These are phyloP conservation scores for Trichophyton verrucosum DNA, from an alignment of 2,329 filamentous ascomycete species.

Conservation along the genomic window DNA sequence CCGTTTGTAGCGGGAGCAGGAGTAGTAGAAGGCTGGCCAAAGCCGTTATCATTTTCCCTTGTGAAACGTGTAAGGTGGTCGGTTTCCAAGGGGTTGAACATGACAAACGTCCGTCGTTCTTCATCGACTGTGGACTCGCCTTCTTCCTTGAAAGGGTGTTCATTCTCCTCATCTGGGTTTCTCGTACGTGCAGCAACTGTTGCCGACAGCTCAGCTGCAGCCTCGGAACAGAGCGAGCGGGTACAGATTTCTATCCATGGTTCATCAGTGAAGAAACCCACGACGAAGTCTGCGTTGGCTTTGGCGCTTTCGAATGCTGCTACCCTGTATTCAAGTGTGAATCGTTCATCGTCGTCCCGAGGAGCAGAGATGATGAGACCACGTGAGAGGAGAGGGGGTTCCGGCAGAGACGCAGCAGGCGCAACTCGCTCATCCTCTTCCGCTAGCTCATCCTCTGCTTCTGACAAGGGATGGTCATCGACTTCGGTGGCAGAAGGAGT, in stretches of 20 bases:
- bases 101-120: conserved; percentile 13
- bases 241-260: conserved; percentile 23
- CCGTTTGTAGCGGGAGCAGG: neutral
- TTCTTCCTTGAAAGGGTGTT: neutral
- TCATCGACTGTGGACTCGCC: neutral
- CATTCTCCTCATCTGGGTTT: conserved; percentile 11
- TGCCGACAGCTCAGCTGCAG: conserved; percentile 3
- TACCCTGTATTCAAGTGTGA: conserved; percentile 24
- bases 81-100: conserved; percentile 21
- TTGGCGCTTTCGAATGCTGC: conserved; percentile 27
- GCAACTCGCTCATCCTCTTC: conserved; percentile 6
- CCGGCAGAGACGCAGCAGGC: conserved; percentile 11
- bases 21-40: neutral
- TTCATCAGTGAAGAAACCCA: conserved; percentile 27
- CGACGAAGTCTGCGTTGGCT: conserved; percentile 30
- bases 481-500: conserved; percentile 8
- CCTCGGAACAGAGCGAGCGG: conserved; percentile 8
- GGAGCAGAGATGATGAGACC: conserved; percentile 28
- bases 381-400: conserved; percentile 26
- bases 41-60: neutral
- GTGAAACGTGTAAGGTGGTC: conserved; percentile 10
- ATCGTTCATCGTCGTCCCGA: conserved; percentile 20
- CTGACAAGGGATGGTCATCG: conserved; percentile 5
- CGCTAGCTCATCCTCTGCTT: conserved; percentile 8
- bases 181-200: neutral